A percentile compares a stretch with the other conserved stretches of the same genome.
Evolutionary conservation across 2,329 filamentous ascomycete genomes (phyloP).

Genomic region (Penicillium sp.): DNA sequence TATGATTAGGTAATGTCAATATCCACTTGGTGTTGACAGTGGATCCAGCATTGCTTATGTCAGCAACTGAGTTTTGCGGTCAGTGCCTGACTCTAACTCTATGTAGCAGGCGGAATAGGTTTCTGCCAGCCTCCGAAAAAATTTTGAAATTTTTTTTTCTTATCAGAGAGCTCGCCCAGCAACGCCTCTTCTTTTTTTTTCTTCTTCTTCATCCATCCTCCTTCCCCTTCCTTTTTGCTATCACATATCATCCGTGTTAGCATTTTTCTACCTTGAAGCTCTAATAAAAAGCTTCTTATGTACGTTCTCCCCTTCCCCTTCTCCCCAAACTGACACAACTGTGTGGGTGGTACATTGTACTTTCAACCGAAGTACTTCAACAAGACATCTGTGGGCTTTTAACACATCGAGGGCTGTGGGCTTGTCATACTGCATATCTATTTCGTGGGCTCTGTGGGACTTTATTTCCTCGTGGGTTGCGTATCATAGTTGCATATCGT

Average conservation of each 20-base stretch:
- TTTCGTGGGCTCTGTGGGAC: slow-evolving; percentile 44
- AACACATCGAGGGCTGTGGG: slow-evolving; percentile 45
- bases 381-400: slow-evolving; percentile 39
- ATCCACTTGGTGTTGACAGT: neutral
- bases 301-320: slow-evolving; percentile 15
- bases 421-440: slow-evolving; percentile 42
- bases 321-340: slow-evolving; percentile 32
- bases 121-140: slow-evolving; percentile 27
- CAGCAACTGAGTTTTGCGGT: neutral
- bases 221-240: slow-evolving; percentile 9
- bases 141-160: slow-evolving; percentile 31
- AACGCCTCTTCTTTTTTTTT: slow-evolving; percentile 22
- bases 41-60: neutral
- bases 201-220: slow-evolving; percentile 22
- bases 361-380: slow-evolving; percentile 33
- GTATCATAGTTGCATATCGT: slow-evolving; percentile 43
- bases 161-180: slow-evolving; percentile 31
- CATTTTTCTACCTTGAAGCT: slow-evolving; percentile 5
- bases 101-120: slow-evolving; percentile 2
- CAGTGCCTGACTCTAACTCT: slow-evolving; percentile 4
- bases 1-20: neutral
- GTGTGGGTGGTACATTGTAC: slow-evolving; percentile 32
- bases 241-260: slow-evolving; percentile 17
- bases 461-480: slow-evolving; percentile 41
- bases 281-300: slow-evolving; percentile 9